Evolutionary conservation across 768 basidiomycete species (phyloP).

Genomic region (Imleria badia): DNA sequence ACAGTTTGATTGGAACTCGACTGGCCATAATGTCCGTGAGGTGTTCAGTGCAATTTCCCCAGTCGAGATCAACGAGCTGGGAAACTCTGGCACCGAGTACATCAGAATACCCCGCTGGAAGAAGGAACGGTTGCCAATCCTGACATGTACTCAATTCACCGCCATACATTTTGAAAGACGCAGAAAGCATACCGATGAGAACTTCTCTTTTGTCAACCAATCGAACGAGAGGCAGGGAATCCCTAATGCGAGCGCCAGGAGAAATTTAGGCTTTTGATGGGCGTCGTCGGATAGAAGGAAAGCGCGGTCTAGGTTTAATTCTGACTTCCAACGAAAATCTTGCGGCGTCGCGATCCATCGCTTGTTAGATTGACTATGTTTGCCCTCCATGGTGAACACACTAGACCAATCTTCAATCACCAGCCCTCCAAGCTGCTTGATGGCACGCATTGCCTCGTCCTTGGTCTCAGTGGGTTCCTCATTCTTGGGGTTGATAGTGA

Average conservation of each 20-base stretch:
- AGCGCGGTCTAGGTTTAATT: conserved; percentile 43
- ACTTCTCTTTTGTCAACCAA: conserved; percentile 42
- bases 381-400: conserved; percentile 57
- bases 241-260: conserved; percentile 81
- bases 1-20: conserved; percentile 55
- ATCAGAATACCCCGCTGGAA: conserved; percentile 50
- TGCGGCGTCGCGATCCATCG: conserved; percentile 52
- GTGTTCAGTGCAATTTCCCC: conserved; percentile 51
- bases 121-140: conserved; percentile 65
- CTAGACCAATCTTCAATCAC: conserved; percentile 63
- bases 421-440: conserved; percentile 52
- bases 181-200: conserved; percentile 24
- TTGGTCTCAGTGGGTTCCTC: conserved; percentile 41
- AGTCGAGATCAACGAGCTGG: conserved; percentile 48
- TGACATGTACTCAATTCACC: conserved; percentile 23
- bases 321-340: conserved; percentile 46
- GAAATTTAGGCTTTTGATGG: conserved; percentile 74
- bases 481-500: conserved; percentile 48
- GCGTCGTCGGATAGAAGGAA: conserved; percentile 69
- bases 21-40: conserved; percentile 60
- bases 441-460: conserved; percentile 40
- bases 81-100: conserved; percentile 41
- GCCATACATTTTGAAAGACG: conserved; percentile 1
- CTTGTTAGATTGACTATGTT: conserved; percentile 40
- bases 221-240: conserved; percentile 72